phyloP scores from a whole-genome alignment of 1,284 basidiomycete species.

The Cystobasidium slooffiae region DNA sequence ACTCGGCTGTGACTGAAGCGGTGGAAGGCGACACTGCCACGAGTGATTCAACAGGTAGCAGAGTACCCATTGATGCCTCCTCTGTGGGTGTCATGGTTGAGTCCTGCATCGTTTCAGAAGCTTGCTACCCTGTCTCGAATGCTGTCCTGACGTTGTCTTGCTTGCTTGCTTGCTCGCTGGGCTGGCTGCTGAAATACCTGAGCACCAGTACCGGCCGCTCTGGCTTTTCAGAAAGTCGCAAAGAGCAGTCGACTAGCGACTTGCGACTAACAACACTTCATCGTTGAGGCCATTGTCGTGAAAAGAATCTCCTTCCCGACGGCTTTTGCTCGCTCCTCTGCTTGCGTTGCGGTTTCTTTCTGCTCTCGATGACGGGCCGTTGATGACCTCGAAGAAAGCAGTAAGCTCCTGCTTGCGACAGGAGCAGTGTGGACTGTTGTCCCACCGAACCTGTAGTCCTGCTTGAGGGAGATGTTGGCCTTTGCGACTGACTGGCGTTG shows the following conservation, averaged over 20 bases:
- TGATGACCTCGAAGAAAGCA: too few species aligned
- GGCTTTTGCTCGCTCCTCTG: not conserved
- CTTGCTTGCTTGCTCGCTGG: not conserved
- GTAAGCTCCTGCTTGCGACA: too few species aligned
- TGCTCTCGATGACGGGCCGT: not conserved
- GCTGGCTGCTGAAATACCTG: not conserved
- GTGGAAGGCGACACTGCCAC: not conserved
- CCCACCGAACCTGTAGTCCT: too few species aligned
- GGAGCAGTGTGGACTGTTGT: too few species aligned
- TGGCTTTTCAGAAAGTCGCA: not conserved
- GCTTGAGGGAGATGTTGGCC: too few species aligned
- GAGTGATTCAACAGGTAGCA: not conserved
- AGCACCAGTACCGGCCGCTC: too few species aligned
- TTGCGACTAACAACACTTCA: conserved; percentile 18
- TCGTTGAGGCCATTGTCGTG: conserved; percentile 17
- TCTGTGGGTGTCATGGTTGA: not conserved
- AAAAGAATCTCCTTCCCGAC: conserved; percentile 7
- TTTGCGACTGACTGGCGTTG: too few species aligned
- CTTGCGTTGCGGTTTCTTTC: not conserved
- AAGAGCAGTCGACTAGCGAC: not conserved
- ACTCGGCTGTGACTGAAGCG: not conserved
- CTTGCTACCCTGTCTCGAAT: not conserved
- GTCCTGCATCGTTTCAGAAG: not conserved
- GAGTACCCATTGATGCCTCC: not conserved
- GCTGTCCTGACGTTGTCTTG: not conserved